Evolutionary conservation across 257 asterid genomes (phyloP).

Genomic region (Solanum okadae): DNA sequence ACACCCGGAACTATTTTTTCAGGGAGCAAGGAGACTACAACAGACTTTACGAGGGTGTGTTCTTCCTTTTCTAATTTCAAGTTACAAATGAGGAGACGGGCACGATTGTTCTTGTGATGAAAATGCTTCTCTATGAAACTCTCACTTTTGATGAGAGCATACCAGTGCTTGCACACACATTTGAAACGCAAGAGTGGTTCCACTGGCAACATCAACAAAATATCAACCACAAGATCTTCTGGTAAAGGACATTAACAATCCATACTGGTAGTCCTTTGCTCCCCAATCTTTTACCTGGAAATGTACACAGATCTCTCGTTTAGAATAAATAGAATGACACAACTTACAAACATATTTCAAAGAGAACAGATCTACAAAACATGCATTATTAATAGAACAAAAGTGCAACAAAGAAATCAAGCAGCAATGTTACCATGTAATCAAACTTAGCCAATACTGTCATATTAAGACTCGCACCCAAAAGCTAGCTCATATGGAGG

Average conservation of each 20-base stretch:
- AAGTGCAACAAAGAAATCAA: neutral
- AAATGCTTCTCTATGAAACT: slow-evolving; percentile 19
- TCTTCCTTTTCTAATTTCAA: too few species aligned
- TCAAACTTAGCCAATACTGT: too few species aligned
- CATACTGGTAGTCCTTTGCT: too few species aligned
- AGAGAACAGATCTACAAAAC: neutral
- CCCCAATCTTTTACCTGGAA: too few species aligned
- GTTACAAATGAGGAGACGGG: slow-evolving; percentile 5
- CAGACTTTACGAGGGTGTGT: too few species aligned
- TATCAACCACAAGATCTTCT: slow-evolving; percentile 17
- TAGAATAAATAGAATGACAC: neutral
- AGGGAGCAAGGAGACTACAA: too few species aligned
- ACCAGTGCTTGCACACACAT: slow-evolving; percentile 32
- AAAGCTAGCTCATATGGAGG: too few species aligned
- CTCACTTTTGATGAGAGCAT: slow-evolving; percentile 18
- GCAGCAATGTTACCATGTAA: neutral
- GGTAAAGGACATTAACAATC: neutral
- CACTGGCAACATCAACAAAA: slow-evolving; percentile 25
- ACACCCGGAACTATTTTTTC: too few species aligned
- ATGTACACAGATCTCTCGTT: too few species aligned
- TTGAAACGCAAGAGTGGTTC: slow-evolving; percentile 22
- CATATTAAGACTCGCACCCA: too few species aligned
- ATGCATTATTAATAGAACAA: neutral
- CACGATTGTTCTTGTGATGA: slow-evolving; percentile 11
- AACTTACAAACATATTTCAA: neutral